These are phyloP conservation scores for Pseudogymnoascus sp. DNA, from an alignment of 2,329 filamentous ascomycete genomes.

Conservation along the genomic window DNA sequence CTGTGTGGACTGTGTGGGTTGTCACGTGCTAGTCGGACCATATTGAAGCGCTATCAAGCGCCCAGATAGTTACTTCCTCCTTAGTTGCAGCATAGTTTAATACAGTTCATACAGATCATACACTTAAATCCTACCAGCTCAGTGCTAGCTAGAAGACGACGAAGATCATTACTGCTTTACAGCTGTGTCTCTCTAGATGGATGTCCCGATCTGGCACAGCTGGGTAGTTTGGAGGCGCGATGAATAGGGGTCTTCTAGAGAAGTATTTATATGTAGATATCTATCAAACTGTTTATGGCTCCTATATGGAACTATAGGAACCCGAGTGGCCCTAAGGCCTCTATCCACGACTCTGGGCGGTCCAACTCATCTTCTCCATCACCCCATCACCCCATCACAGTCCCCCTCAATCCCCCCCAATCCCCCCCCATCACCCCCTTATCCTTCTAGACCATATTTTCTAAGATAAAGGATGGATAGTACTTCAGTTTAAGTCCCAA, in stretches of 20 bases:
- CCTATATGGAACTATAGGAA: neutral
- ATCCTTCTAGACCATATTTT: neutral
- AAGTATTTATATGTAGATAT: neutral
- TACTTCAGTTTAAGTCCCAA: neutral
- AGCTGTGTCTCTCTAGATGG: neutral
- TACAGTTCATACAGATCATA: too few relatives aligned
- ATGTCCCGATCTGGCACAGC: neutral
- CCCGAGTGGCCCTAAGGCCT: neutral
- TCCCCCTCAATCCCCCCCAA: too few relatives aligned
- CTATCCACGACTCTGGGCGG: neutral
- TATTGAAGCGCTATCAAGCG: neutral
- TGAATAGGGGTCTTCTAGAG: constrained; percentile 1
- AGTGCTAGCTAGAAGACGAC: neutral
- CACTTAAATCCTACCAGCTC: neutral
- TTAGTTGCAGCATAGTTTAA: too few relatives aligned
- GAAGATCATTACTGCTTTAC: neutral
- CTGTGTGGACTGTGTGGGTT: neutral
- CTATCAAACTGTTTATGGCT: neutral
- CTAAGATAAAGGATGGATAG: neutral
- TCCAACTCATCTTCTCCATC: neutral
- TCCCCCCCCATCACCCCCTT: neutral
- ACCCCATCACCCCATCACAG: too few relatives aligned
- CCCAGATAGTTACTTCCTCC: too few relatives aligned
- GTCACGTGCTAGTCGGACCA: neutral
- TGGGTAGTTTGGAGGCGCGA: neutral